Conservation (phyloP, 1,139 yeast species). For the Zygosaccharomyces pseudobailii region DNA sequence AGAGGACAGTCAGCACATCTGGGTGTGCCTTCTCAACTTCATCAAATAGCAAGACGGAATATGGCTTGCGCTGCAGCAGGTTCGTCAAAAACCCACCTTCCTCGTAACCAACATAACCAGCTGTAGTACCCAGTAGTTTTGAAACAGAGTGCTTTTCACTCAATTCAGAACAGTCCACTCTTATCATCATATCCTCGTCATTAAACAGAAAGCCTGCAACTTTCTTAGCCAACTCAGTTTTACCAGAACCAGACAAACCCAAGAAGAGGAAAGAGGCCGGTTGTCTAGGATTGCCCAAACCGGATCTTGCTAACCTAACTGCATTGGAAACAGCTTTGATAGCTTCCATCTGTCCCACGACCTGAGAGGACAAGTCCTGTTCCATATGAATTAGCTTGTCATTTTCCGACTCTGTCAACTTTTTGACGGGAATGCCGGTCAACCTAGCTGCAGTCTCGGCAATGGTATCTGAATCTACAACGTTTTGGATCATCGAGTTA, state of each 20-base stretch:
- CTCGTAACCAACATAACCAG: constrained; percentile 97
- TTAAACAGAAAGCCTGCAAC: constrained; percentile 93
- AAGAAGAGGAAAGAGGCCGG: constrained; percentile 94
- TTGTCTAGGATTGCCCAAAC: constrained; percentile 90
- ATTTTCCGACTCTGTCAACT: constrained; percentile 92
- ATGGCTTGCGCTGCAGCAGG: constrained; percentile 85
- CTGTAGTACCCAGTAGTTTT: constrained; percentile 93
- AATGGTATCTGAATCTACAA: constrained; percentile 88
- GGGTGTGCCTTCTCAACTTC: constrained; percentile 97
- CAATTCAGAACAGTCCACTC: constrained; percentile 96
- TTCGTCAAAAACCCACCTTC: constrained; percentile 97
- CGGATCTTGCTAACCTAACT: constrained; percentile 89
- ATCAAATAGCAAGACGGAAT: constrained; percentile 90
- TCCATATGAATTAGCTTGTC: constrained; percentile 93
- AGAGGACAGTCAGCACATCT: constrained; percentile 78
- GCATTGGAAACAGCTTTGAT: constrained; percentile 96
- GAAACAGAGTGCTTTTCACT: constrained; percentile 95
- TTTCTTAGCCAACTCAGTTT: constrained; percentile 95
- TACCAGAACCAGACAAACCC: constrained; percentile 97
- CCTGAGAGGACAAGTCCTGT: constrained; percentile 69
- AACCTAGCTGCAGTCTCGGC: constrained; percentile 96
- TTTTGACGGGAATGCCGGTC: constrained; percentile 98
- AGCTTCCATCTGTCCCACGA: constrained; percentile 95
- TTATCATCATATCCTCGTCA: constrained; percentile 92
- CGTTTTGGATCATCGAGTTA: constrained; percentile 72